Conservation (phyloP, 2,329 filamentous ascomycete genomes). For the Talaromyces sp. region DNA sequence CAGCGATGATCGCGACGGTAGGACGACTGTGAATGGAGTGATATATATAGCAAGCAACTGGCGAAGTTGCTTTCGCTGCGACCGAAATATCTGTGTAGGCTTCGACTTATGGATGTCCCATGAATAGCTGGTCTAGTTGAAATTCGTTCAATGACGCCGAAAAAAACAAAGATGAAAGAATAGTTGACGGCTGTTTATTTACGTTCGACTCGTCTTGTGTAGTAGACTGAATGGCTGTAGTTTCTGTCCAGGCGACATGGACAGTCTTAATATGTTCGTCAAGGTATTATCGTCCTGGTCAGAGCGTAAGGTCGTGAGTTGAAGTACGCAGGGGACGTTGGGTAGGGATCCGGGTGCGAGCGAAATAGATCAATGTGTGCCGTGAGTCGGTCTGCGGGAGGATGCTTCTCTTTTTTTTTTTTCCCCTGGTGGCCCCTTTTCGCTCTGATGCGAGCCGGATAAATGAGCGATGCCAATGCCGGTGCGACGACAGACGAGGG, state of each 20-base stretch:
- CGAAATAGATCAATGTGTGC: neutral
- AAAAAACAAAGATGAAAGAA: too few species aligned
- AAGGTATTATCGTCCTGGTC: neutral
- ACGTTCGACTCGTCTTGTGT: neutral
- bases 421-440: neutral
- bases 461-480: neutral
- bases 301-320: conserved; percentile 1
- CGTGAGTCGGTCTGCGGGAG: neutral
- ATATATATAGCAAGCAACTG: neutral
- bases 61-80: neutral
- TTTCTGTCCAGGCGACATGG: neutral
- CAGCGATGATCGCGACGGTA: neutral
- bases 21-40: neutral
- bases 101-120: neutral
- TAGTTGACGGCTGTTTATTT: neutral
- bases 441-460: neutral
- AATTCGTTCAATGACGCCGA: neutral
- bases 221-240: neutral
- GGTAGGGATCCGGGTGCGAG: conserved; percentile 8
- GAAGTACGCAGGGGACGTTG: conserved; percentile 13
- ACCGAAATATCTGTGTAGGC: neutral
- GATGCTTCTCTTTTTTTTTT: neutral
- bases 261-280: neutral
- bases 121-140: neutral
- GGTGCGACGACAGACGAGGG: neutral